Percentiles rank a stretch among this genome's conserved stretches.
Conservation (phyloP, 768 basidiomycete genomes). For the Suillus plorans region DNA sequence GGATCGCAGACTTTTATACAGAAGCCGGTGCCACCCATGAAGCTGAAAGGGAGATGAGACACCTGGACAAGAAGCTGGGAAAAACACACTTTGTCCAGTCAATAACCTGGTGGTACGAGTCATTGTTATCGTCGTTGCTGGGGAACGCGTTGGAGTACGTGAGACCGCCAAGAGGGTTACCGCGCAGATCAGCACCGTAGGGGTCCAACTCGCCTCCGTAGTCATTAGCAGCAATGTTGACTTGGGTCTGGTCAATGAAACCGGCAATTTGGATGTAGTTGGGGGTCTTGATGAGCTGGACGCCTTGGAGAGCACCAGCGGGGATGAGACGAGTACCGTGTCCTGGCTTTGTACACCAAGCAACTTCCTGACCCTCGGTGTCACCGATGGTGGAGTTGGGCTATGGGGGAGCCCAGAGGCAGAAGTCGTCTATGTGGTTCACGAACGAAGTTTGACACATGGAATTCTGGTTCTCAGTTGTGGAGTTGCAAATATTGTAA, state of each 20-base stretch:
- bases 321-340: conserved; percentile 75
- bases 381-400: conserved; percentile 57
- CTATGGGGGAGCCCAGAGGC: conserved; percentile 59
- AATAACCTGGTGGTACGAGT: conserved; percentile 50
- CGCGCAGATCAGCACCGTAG: conserved; percentile 66
- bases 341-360: conserved; percentile 74
- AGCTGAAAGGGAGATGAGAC: conserved; percentile 41
- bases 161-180: conserved; percentile 71
- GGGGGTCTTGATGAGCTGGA: conserved; percentile 56
- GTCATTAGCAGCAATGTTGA: conserved; percentile 54
- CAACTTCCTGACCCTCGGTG: conserved; percentile 68
- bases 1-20: conserved; percentile 78
- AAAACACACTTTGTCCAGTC: conserved; percentile 66
- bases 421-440: conserved; percentile 65
- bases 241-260: conserved; percentile 55
- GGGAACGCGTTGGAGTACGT: conserved; percentile 59
- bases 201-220: conserved; percentile 72
- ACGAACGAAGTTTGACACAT: conserved; percentile 70
- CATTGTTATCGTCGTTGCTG: conserved; percentile 36
- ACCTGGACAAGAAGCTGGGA: background rate
- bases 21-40: conserved; percentile 65
- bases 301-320: conserved; percentile 56
- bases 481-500: conserved; percentile 68
- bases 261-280: conserved; percentile 64
- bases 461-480: conserved; percentile 59